These are phyloP conservation scores for Apiospora hydei DNA, from an alignment of 2,329 filamentous ascomycete species.

Conservation along the genomic window DNA sequence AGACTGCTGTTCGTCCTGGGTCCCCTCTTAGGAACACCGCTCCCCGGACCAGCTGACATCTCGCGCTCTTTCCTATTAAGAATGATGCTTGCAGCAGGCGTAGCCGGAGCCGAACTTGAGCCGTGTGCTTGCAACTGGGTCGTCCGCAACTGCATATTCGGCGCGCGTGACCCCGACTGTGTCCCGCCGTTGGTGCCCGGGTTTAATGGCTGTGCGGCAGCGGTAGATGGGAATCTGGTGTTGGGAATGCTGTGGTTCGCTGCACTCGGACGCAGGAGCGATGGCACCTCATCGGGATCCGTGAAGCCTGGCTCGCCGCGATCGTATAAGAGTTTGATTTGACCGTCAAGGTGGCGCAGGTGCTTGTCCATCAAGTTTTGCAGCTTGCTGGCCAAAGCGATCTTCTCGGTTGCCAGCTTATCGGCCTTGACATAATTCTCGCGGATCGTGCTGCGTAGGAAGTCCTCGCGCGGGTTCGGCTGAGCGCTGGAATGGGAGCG, in stretches of 20 bases:
- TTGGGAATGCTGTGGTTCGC: slow-evolving; percentile 59
- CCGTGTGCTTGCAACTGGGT: slow-evolving; percentile 57
- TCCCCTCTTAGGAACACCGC: slow-evolving; percentile 57
- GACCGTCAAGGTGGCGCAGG: slow-evolving; percentile 66
- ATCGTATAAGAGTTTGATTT: slow-evolving; percentile 69
- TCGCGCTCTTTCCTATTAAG: slow-evolving; percentile 64
- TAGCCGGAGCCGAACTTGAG: slow-evolving; percentile 65
- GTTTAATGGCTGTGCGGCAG: slow-evolving; percentile 46
- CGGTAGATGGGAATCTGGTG: slow-evolving; percentile 42
- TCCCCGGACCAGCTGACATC: slow-evolving; percentile 63
- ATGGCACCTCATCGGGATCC: slow-evolving; percentile 69
- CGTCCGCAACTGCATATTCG: slow-evolving; percentile 57
- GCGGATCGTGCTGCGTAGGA: slow-evolving; percentile 69
- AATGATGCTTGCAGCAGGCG: slow-evolving; percentile 67
- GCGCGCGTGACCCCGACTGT: slow-evolving; percentile 51
- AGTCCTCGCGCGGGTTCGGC: slow-evolving; percentile 77
- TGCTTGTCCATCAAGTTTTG: slow-evolving; percentile 68
- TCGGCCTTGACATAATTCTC: slow-evolving; percentile 75
- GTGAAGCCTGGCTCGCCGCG: slow-evolving; percentile 67
- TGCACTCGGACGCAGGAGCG: slow-evolving; percentile 64
- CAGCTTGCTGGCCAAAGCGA: slow-evolving; percentile 71
- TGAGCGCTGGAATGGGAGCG: slow-evolving; percentile 77
- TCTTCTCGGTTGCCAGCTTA: slow-evolving; percentile 77
- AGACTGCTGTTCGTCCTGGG: slow-evolving; percentile 57
- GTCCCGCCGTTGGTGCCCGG: slow-evolving; percentile 43